Percentiles rank a stretch among this genome's conserved stretches.
Conservation (phyloP, 2,329 filamentous ascomycete genomes). For the Aureobasidium sp. region DNA sequence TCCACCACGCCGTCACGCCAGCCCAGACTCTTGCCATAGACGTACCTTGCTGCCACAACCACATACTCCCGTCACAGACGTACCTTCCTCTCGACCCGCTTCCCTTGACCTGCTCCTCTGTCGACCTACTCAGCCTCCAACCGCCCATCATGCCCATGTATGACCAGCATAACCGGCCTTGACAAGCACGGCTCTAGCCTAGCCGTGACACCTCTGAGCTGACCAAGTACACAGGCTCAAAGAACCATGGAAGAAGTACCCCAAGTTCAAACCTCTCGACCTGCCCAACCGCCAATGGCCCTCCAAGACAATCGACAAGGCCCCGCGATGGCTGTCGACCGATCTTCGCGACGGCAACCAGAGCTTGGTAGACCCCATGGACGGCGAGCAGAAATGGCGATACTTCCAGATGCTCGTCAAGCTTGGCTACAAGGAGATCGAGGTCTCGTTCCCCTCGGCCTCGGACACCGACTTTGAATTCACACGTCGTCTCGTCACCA, state of each 20-base stretch:
- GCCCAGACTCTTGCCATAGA: too few relatives aligned
- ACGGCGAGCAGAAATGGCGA: constrained; percentile 86
- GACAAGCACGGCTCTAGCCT: neutral
- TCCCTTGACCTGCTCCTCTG: neutral
- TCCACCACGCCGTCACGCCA: neutral
- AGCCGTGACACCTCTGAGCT: neutral
- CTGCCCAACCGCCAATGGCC: constrained; percentile 76
- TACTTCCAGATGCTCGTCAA: constrained; percentile 94
- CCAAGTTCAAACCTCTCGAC: constrained; percentile 56
- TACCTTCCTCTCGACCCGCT: too few relatives aligned
- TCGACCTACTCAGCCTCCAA: neutral
- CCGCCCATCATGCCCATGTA: constrained; percentile 15
- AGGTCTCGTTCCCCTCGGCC: constrained; percentile 90
- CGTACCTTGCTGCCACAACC: too few relatives aligned
- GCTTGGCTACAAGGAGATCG: constrained; percentile 95
- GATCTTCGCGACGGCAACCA: constrained; percentile 91
- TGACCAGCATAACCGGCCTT: neutral
- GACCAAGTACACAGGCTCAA: constrained; percentile 44
- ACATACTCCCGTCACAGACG: too few relatives aligned
- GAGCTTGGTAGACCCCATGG: constrained; percentile 89
- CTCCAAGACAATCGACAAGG: constrained; percentile 68
- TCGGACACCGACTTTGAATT: constrained; percentile 97
- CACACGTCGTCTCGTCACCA: constrained; percentile 76
- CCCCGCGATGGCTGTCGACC: constrained; percentile 84
- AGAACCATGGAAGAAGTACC: constrained; percentile 71